A percentile compares a stretch with the other conserved stretches of the same genome.
Conservation (phyloP, 2,329 filamentous ascomycete species). For the Neoascochyta sp. region DNA sequence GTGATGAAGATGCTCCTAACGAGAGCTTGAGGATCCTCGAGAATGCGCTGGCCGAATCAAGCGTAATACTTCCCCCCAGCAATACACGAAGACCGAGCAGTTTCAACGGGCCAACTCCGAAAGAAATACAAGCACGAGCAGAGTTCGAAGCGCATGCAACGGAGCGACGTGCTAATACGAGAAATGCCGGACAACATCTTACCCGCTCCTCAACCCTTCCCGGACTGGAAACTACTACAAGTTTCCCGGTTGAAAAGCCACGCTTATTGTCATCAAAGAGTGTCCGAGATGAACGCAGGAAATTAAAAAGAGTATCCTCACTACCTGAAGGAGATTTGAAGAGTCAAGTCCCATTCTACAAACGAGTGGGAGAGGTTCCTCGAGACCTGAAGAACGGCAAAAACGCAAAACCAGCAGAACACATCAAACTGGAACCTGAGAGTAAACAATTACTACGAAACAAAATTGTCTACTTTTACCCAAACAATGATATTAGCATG, state of each 20-base stretch:
- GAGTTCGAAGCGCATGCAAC: conserved; percentile 22
- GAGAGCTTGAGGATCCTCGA: conserved; percentile 12
- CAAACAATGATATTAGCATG: conserved; percentile 69
- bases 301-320: conserved; percentile 22
- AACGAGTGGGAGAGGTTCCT: conserved; percentile 24
- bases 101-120: conserved; percentile 32
- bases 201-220: conserved; percentile 18
- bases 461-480: conserved; percentile 61
- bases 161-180: conserved; percentile 11
- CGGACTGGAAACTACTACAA: conserved; percentile 11
- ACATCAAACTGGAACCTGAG: conserved; percentile 33
- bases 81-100: conserved; percentile 18
- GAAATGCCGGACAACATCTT: conserved; percentile 7
- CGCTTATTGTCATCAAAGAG: conserved; percentile 2
- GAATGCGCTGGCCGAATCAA: conserved; percentile 20
- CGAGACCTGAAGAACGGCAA: conserved; percentile 29
- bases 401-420: conserved; percentile 24
- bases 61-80: conserved; percentile 16
- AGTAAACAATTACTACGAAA: conserved; percentile 31
- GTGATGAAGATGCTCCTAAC: conserved; percentile 15
- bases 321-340: conserved; percentile 14
- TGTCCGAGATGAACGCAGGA: conserved; percentile 4
- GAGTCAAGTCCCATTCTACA: conserved; percentile 25
- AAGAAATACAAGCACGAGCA: conserved; percentile 22
- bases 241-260: conserved; percentile 11